Percentiles rank a stretch among this genome's conserved stretches.
phyloP scores from a whole-genome alignment of 192 early-diverging fungal genomes.

The Polychytrium aggregatum region DNA sequence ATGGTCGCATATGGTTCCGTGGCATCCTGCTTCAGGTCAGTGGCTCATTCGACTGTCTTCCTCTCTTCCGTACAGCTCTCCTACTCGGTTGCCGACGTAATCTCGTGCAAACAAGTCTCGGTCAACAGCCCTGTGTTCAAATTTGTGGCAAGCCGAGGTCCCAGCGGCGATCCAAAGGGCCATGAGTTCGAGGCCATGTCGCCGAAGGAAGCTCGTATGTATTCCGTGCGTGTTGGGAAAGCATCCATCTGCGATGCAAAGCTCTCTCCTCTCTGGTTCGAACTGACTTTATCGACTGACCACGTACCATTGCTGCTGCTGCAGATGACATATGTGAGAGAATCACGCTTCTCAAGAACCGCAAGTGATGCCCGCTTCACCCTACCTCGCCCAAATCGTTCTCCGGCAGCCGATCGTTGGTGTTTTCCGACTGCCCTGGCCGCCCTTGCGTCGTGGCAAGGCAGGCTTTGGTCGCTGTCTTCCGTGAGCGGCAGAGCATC shows the following conservation, averaged over 20 bases:
- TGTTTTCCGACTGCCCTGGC: too few species aligned
- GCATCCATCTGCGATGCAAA: not conserved
- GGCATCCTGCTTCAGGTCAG: too few species aligned
- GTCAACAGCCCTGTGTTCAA: constrained; percentile 18
- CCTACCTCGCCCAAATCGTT: too few species aligned
- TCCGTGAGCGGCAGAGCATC: too few species aligned
- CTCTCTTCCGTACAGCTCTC: constrained; percentile 17
- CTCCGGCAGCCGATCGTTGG: too few species aligned
- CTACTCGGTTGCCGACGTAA: constrained; percentile 25
- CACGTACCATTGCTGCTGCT: too few species aligned
- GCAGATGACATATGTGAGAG: constrained; percentile 26
- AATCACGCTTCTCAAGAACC: constrained; percentile 22
- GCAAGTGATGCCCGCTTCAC: too few species aligned
- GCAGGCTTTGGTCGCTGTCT: too few species aligned
- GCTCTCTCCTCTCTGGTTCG: constrained; percentile 3
- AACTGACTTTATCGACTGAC: too few species aligned
- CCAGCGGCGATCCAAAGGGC: constrained; percentile 6
- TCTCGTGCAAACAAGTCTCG: constrained; percentile 26
- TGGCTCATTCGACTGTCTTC: not conserved
- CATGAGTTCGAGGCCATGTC: constrained; percentile 34
- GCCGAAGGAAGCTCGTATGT: constrained; percentile 21
- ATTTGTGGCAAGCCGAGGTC: constrained; percentile 16
- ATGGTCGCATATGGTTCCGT: not conserved
- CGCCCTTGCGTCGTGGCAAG: too few species aligned
- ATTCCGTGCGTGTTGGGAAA: not conserved